Percentiles rank a stretch among this genome's conserved stretches.
phyloP scores from a whole-genome alignment of 208 protist species.

The Angomonas ambiguus region DNA sequence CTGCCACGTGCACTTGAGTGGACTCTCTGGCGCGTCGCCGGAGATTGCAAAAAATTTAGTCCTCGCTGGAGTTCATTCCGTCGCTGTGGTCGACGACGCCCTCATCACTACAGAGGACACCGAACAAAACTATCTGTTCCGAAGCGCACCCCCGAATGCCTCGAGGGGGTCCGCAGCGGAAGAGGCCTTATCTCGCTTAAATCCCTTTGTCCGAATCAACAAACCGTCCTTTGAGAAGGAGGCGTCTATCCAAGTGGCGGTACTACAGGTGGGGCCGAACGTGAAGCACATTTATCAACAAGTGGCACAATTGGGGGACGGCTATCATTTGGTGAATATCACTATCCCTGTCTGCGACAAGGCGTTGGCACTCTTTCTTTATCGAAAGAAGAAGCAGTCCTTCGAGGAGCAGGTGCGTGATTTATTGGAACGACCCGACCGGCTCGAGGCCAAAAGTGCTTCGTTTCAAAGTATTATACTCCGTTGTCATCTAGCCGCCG shows the following conservation, averaged over 20 bases:
- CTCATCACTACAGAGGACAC: slow-evolving; percentile 21
- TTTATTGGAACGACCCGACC: slow-evolving; percentile 23
- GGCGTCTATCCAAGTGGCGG: slow-evolving; percentile 1
- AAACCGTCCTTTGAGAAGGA: background rate
- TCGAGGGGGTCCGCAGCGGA: slow-evolving; percentile 22
- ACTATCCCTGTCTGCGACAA: slow-evolving; percentile 10
- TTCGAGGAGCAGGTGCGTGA: slow-evolving; percentile 24
- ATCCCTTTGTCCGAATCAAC: slow-evolving; percentile 34
- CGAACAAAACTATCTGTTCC: slow-evolving; percentile 58
- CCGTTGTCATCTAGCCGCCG: slow-evolving; percentile 19
- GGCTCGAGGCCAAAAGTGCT: slow-evolving; percentile 21
- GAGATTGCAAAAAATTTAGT: slow-evolving; percentile 91
- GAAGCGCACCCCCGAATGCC: slow-evolving; percentile 18
- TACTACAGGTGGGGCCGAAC: background rate
- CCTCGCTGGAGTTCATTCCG: slow-evolving; percentile 76
- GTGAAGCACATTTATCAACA: background rate
- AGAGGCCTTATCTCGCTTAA: slow-evolving; percentile 28
- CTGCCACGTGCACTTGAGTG: slow-evolving; percentile 50
- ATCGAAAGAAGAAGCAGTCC: slow-evolving; percentile 4
- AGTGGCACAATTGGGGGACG: background rate
- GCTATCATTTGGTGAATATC: background rate
- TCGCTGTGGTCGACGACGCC: slow-evolving; percentile 40
- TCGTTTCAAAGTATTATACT: slow-evolving; percentile 32
- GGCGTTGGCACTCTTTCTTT: slow-evolving; percentile 32
- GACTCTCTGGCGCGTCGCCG: slow-evolving; percentile 44